Conservation (phyloP, 306 rosid species). For the Ochetophila trinervis region DNA sequence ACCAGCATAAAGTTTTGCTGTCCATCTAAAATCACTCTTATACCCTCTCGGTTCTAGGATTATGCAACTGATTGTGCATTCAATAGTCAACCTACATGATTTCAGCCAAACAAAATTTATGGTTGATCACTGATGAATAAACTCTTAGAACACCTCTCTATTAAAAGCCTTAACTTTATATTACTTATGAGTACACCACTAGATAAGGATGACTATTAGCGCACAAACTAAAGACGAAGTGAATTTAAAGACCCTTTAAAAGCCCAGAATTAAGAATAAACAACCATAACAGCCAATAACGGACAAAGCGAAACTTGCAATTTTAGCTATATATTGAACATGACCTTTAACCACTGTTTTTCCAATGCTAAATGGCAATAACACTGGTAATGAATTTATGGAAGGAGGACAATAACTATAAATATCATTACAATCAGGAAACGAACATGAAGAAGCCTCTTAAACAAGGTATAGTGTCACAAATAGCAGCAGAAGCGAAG, state of each 20-base stretch:
- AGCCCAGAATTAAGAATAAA: background rate
- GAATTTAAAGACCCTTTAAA: background rate
- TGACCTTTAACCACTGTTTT: too few relatives aligned
- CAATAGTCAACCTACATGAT: conserved; percentile 31
- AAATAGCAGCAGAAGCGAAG: too few relatives aligned
- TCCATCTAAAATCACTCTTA: conserved; percentile 28
- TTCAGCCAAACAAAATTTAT: conserved; percentile 13
- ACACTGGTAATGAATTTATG: too few relatives aligned
- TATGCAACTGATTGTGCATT: conserved; percentile 22
- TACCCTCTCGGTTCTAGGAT: conserved; percentile 23
- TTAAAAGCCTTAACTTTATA: background rate
- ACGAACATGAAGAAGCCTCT: too few relatives aligned
- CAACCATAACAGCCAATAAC: background rate
- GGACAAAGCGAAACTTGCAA: too few relatives aligned
- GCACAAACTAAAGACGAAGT: too few relatives aligned
- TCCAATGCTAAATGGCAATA: too few relatives aligned
- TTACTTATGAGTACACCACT: background rate
- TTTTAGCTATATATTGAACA: too few relatives aligned
- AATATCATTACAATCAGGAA: too few relatives aligned
- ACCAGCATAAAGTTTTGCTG: conserved; percentile 44
- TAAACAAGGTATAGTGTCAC: too few relatives aligned
- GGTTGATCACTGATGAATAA: background rate
- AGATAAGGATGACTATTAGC: too few relatives aligned
- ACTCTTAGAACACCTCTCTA: background rate
- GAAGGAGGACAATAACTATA: too few relatives aligned